Percentiles rank a stretch among this genome's conserved stretches.
Evolutionary conservation across 805 yeast genomes (phyloP).

Genomic region (Phaffomyces thermotolerans): DNA sequence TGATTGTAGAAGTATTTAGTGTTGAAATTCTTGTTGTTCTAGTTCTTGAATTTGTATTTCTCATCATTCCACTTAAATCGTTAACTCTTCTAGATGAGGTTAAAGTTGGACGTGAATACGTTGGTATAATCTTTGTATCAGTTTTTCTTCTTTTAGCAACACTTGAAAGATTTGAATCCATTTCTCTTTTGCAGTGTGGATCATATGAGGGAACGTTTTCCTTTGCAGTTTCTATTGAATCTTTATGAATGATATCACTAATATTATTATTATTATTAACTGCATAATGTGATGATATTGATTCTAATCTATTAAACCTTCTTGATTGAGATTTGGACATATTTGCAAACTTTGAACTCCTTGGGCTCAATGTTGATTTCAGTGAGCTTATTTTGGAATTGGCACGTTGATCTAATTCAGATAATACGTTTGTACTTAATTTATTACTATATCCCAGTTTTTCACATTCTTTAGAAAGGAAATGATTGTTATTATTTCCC

Average conservation of each 20-base stretch:
- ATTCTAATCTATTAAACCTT: slow-evolving; percentile 27
- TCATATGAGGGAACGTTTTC: slow-evolving; percentile 20
- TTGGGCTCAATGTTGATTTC: neutral
- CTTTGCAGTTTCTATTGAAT: slow-evolving; percentile 15
- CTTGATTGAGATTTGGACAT: neutral
- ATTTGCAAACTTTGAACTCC: too few relatives aligned
- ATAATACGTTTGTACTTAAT: slow-evolving; percentile 27
- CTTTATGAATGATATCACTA: slow-evolving; percentile 4
- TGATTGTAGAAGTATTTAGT: neutral
- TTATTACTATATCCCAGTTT: slow-evolving; percentile 27
- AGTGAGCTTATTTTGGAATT: slow-evolving; percentile 8
- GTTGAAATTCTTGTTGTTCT: neutral
- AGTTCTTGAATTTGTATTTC: neutral
- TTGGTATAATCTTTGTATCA: slow-evolving; percentile 4
- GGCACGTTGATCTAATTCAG: slow-evolving; percentile 30
- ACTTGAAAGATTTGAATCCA: slow-evolving; percentile 11
- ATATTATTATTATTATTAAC: slow-evolving; percentile 8
- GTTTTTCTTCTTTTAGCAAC: slow-evolving; percentile 22
- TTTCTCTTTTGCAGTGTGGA: slow-evolving; percentile 19
- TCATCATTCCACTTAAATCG: slow-evolving; percentile 7
- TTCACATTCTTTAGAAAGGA: slow-evolving; percentile 8
- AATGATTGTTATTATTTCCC: neutral
- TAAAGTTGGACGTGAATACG: neutral
- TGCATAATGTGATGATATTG: slow-evolving; percentile 27
- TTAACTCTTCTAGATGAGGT: slow-evolving; percentile 9